Percentiles rank a stretch among this genome's conserved stretches.
phyloP scores from a whole-genome alignment of 495 filamentous ascomycete genomes.

The Aspergillus bridgeri region DNA sequence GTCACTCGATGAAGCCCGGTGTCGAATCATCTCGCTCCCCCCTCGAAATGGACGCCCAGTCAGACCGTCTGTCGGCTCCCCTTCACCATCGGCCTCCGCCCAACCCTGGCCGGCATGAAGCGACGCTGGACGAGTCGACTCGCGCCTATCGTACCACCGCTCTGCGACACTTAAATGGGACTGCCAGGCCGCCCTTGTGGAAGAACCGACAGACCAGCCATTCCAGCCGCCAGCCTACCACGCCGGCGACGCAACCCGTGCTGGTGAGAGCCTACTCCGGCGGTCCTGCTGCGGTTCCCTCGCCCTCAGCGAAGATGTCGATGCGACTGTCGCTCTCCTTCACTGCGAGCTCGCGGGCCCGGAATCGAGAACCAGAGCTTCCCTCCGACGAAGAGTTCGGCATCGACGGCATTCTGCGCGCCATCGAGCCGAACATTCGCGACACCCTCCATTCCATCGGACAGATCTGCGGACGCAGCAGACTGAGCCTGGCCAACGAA shows the following conservation, averaged over 20 bases:
- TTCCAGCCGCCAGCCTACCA: constrained; percentile 18
- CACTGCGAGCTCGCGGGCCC: constrained; percentile 11
- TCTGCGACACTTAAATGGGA: constrained; percentile 29
- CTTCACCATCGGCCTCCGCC: constrained; percentile 22
- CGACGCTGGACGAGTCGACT: constrained; percentile 29
- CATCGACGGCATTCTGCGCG: constrained; percentile 56
- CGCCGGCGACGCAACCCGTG: constrained; percentile 39
- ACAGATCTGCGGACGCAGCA: constrained; percentile 61
- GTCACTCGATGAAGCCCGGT: constrained; percentile 5
- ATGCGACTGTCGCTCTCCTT: constrained; percentile 35
- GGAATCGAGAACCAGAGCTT: constrained; percentile 29
- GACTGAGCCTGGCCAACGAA: constrained; percentile 59
- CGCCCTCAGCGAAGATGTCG: constrained; percentile 28
- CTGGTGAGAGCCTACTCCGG: constrained; percentile 45
- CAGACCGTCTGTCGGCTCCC: constrained; percentile 28
- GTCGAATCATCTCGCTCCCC: constrained; percentile 3
- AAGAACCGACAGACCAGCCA: constrained; percentile 16
- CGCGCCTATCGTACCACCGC: constrained; percentile 27
- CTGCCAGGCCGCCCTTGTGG: constrained; percentile 24
- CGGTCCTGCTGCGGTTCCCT: constrained; percentile 23
- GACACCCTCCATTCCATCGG: constrained; percentile 59
- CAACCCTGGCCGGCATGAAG: constrained; percentile 24
- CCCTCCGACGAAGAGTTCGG: constrained; percentile 54
- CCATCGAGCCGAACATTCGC: constrained; percentile 56
- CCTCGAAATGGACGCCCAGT: constrained; percentile 29